phyloP scores from a whole-genome alignment of 2,329 filamentous ascomycete species.

The Fusarium cicatricum region DNA sequence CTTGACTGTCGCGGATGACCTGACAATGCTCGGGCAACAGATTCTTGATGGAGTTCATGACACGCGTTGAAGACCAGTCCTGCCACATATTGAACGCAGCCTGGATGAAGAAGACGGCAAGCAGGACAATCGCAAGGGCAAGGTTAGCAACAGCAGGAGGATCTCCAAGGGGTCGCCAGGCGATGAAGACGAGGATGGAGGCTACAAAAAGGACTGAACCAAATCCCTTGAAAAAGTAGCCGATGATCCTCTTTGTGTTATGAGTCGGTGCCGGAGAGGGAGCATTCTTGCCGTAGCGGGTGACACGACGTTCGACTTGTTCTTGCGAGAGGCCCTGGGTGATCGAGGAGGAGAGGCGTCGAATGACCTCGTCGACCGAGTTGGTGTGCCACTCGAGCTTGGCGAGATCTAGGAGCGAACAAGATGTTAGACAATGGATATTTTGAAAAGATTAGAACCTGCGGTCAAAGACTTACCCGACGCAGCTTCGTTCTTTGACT shows the following conservation, averaged over 20 bases:
- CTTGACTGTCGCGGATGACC: slow-evolving; percentile 66
- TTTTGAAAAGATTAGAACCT: no score
- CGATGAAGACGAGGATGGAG: slow-evolving; percentile 76
- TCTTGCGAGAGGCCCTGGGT: slow-evolving; percentile 24
- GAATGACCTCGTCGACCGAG: slow-evolving; percentile 21
- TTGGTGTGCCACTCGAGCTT: slow-evolving; percentile 34
- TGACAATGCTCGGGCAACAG: slow-evolving; percentile 81
- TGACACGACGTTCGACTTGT: slow-evolving; percentile 18
- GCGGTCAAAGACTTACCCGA: slow-evolving; percentile 10
- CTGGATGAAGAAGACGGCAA: slow-evolving; percentile 74
- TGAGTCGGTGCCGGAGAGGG: slow-evolving; percentile 29
- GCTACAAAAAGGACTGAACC: slow-evolving; percentile 75
- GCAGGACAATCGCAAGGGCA: slow-evolving; percentile 76
- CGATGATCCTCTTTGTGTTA: slow-evolving; percentile 57
- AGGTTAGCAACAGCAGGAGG: slow-evolving; percentile 75
- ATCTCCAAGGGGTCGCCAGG: slow-evolving; percentile 77
- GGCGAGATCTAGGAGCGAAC: slow-evolving; percentile 17
- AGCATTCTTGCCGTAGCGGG: slow-evolving; percentile 30
- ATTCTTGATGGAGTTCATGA: slow-evolving; percentile 81
- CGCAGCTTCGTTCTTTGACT: slow-evolving; percentile 15
- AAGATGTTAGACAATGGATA: background rate
- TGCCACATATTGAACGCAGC: slow-evolving; percentile 75
- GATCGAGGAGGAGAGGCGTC: slow-evolving; percentile 21
- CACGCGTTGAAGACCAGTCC: slow-evolving; percentile 78
- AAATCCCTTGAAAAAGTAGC: slow-evolving; percentile 82